phyloP scores from a whole-genome alignment of 352 stramenopile species.

The Phytophthora niederhauseri region DNA sequence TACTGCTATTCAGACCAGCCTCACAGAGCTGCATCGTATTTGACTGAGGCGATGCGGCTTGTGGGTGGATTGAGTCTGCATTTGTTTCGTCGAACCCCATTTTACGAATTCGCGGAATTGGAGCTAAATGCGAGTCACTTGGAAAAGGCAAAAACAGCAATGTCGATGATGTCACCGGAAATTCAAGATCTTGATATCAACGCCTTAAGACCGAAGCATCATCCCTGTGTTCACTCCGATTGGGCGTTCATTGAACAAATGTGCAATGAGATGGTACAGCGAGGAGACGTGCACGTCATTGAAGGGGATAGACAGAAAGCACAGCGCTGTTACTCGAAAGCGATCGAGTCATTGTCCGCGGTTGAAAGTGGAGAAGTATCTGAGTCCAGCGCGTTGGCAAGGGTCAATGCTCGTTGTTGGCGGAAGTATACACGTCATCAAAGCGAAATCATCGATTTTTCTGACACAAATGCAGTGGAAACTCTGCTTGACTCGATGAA shows the following conservation, averaged over 20 bases:
- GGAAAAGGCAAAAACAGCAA: constrained; percentile 52
- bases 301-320: constrained; percentile 34
- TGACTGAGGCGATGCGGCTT: constrained; percentile 71
- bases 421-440: constrained; percentile 55
- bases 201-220: not conserved
- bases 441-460: constrained; percentile 26
- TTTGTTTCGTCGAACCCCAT: constrained; percentile 60
- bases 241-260: constrained; percentile 43
- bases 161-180: constrained; percentile 41
- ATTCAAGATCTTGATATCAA: not conserved
- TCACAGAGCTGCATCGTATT: constrained; percentile 60
- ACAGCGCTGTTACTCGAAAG: constrained; percentile 30
- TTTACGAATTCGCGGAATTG: constrained; percentile 70
- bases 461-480: constrained; percentile 34
- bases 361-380: not conserved
- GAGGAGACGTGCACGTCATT: constrained; percentile 36
- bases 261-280: constrained; percentile 55
- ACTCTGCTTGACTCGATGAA: constrained; percentile 48
- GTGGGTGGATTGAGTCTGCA: constrained; percentile 61
- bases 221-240: constrained; percentile 31
- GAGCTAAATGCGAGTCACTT: constrained; percentile 55
- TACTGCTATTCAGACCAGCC: constrained; percentile 56
- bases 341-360: constrained; percentile 25
- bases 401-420: constrained; percentile 46
- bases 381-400: constrained; percentile 18